These are phyloP conservation scores for Cyclotella baltica DNA, from an alignment of 108 stramenopile species.

Conservation along the genomic window DNA sequence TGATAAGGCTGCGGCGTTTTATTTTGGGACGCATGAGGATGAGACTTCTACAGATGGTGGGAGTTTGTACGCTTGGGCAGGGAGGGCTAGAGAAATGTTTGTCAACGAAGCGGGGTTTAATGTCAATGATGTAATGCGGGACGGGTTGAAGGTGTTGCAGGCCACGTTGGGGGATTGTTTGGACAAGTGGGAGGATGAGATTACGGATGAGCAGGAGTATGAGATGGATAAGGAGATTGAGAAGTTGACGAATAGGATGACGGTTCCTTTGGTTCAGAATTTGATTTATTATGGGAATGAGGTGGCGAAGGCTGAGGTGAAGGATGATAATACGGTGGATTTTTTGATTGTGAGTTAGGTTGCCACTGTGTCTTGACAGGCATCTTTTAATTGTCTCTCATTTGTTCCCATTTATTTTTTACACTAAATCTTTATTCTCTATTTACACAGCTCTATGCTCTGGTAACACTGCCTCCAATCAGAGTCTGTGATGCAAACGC, in stretches of 20 bases:
- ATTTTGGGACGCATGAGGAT: conserved; percentile 72
- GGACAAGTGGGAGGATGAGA: conserved; percentile 16
- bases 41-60: conserved; percentile 59
- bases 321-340: conserved; percentile 10
- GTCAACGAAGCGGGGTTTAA: conserved; percentile 44
- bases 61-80: conserved; percentile 74
- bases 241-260: conserved; percentile 56
- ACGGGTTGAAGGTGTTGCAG: conserved; percentile 53
- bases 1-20: conserved; percentile 78
- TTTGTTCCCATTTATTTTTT: not conserved
- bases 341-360: conserved; percentile 15
- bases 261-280: conserved; percentile 79
- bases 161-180: conserved; percentile 16
- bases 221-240: conserved; percentile 38
- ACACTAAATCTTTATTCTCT: not conserved
- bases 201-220: conserved; percentile 9
- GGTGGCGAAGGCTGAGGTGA: not conserved
- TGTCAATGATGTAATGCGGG: conserved; percentile 65
- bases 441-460: conserved; percentile 22
- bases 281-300: conserved; percentile 59
- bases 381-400: not conserved
- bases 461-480: conserved; percentile 35
- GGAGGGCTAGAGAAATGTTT: conserved; percentile 57
- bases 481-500: conserved; percentile 23
- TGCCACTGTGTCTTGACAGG: not conserved